These are phyloP conservation scores for Sungouiella thailandica DNA, from an alignment of 805 yeast genomes.

Conservation along the genomic window DNA sequence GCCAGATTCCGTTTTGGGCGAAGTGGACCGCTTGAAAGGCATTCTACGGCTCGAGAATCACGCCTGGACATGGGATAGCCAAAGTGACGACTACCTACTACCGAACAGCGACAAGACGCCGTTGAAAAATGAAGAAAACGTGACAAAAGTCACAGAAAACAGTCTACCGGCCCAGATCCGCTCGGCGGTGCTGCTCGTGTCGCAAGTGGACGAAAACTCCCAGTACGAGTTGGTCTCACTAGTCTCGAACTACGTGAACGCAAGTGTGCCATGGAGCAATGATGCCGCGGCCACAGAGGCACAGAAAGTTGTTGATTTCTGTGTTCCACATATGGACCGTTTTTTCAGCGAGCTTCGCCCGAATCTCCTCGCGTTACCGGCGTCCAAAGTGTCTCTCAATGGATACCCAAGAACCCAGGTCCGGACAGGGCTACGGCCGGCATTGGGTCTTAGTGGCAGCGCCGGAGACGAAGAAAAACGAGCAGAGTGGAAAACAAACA, in stretches of 20 bases:
- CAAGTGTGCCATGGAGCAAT: conserved; percentile 27
- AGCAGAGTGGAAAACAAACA: conserved; percentile 23
- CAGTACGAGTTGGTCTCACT: conserved; percentile 1
- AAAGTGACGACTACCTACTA: too few relatives aligned
- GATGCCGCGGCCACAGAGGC: conserved; percentile 3
- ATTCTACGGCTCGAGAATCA: too few relatives aligned
- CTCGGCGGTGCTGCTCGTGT: too few relatives aligned
- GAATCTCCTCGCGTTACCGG: conserved; percentile 3
- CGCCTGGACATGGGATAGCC: too few relatives aligned
- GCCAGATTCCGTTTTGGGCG: too few relatives aligned
- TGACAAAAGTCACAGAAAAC: too few relatives aligned
- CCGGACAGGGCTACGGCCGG: conserved; percentile 11
- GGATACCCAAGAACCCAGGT: background rate
- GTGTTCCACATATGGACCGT: background rate
- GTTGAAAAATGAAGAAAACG: too few relatives aligned
- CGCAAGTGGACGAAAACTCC: background rate
- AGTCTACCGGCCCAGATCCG: too few relatives aligned
- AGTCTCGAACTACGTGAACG: conserved; percentile 21
- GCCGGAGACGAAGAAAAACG: conserved; percentile 20
- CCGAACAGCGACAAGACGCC: too few relatives aligned
- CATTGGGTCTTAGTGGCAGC: conserved; percentile 11
- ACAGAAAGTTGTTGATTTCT: background rate
- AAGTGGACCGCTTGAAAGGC: too few relatives aligned
- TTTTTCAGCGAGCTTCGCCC: conserved; percentile 1
- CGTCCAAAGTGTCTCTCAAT: conserved; percentile 3